phyloP scores from a whole-genome alignment of 306 rosid genomes.

The Quercus berberidifolia region DNA sequence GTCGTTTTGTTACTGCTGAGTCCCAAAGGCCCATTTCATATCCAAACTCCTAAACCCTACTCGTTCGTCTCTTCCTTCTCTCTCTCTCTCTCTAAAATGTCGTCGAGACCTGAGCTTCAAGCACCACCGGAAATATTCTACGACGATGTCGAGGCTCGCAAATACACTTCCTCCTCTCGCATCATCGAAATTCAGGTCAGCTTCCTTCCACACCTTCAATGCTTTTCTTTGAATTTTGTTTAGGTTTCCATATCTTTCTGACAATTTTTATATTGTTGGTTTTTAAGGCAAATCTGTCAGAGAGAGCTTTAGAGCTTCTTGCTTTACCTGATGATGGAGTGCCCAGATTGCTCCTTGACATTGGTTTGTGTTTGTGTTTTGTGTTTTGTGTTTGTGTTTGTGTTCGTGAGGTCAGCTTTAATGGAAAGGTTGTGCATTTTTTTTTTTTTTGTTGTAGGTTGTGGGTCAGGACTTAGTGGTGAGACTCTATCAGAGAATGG shows the following conservation, averaged over 20 bases:
- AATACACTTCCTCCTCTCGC: constrained; percentile 87
- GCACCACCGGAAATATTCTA: constrained; percentile 99
- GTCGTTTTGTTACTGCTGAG: too few species aligned
- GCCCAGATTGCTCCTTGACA: constrained; percentile 80
- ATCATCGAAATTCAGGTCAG: constrained; percentile 74
- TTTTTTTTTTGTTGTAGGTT: constrained; percentile 37
- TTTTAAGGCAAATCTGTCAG: constrained; percentile 47
- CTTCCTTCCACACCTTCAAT: background rate
- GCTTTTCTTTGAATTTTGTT: background rate
- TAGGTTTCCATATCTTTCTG: background rate
- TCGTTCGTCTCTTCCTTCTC: background rate
- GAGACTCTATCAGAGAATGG: constrained; percentile 74
- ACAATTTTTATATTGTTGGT: background rate
- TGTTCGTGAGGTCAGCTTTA: too few species aligned
- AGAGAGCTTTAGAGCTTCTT: constrained; percentile 85
- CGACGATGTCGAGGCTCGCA: constrained; percentile 77
- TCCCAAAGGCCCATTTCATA: too few species aligned
- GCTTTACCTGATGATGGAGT: constrained; percentile 70
- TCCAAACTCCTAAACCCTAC: background rate
- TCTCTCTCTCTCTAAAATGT: constrained; percentile 24
- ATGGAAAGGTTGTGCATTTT: too few species aligned
- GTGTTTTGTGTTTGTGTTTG: background rate
- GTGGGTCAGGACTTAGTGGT: constrained; percentile 96
- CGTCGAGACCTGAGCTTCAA: constrained; percentile 74
- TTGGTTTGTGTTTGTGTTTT: constrained; percentile 41